Conservation (phyloP, 1,284 basidiomycete species). For the Melampsora americana region DNA sequence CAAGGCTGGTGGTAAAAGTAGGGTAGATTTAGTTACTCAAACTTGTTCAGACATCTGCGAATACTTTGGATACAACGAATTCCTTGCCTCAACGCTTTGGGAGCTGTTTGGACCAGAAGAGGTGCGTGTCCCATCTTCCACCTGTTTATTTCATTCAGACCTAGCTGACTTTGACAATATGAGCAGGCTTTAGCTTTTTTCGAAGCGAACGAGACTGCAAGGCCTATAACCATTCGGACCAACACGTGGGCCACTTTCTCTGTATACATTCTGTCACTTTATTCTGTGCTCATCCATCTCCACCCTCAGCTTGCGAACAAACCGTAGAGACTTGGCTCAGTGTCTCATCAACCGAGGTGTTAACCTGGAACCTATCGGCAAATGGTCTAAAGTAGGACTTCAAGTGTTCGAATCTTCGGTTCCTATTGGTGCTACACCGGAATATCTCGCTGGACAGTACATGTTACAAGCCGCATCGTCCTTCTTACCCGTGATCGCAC, state of each 20-base stretch:
- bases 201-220: constrained; percentile 92
- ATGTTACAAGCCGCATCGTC: constrained; percentile 99
- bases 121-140: constrained; percentile 58
- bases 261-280: not conserved
- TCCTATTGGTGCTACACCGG: constrained; percentile 88
- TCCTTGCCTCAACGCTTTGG: constrained; percentile 90
- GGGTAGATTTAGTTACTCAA: constrained; percentile 80
- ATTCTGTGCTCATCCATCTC: not conserved
- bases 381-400: constrained; percentile 97
- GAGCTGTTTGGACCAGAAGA: constrained; percentile 88
- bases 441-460: constrained; percentile 98
- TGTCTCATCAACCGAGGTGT: constrained; percentile 92
- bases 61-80: constrained; percentile 98
- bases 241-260: constrained; percentile 65
- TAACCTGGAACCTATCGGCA: constrained; percentile 93
- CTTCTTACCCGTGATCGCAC: constrained; percentile 96
- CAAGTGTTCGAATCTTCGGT: constrained; percentile 96
- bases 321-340: constrained; percentile 90
- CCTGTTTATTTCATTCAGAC: not conserved
- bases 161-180: not conserved
- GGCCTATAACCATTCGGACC: constrained; percentile 95
- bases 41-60: constrained; percentile 80
- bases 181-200: constrained; percentile 91
- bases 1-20: constrained; percentile 38
- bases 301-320: constrained; percentile 65